Evolutionary conservation across 2,329 filamentous ascomycete species (phyloP).

Genomic region (Pseudogymnoascus sp.): DNA sequence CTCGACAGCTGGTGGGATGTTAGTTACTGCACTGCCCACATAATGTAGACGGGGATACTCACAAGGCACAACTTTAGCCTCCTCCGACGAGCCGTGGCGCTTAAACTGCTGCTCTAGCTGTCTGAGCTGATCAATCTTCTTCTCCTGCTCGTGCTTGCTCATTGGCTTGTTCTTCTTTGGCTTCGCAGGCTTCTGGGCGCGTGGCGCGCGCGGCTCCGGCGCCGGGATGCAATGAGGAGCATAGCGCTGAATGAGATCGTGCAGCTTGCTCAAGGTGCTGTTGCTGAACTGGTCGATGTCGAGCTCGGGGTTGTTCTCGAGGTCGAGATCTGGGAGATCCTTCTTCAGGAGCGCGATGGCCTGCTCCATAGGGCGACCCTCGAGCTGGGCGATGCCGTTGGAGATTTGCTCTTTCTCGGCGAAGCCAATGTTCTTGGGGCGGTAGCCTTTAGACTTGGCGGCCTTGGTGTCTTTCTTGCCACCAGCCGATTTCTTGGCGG

Average conservation of each 20-base stretch:
- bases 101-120: constrained; percentile 47
- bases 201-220: constrained; percentile 28
- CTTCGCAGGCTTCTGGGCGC: constrained; percentile 28
- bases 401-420: constrained; percentile 90
- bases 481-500: constrained; percentile 30
- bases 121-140: constrained; percentile 56
- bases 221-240: constrained; percentile 43
- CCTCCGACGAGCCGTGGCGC: constrained; percentile 29
- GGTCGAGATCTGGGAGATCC: constrained; percentile 67
- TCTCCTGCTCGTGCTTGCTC: constrained; percentile 64
- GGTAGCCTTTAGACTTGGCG: constrained; percentile 32
- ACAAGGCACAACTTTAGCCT: constrained; percentile 32
- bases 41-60: constrained; percentile 13
- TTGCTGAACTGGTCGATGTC: constrained; percentile 53
- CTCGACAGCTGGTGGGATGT: constrained; percentile 22
- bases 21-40: constrained; percentile 11
- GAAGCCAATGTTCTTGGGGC: constrained; percentile 53
- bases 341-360: constrained; percentile 86
- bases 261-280: constrained; percentile 47
- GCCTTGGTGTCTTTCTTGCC: constrained; percentile 23
- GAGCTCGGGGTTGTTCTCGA: constrained; percentile 49
- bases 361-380: constrained; percentile 67
- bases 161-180: constrained; percentile 65
- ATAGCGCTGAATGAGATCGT: constrained; percentile 42
- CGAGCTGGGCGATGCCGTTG: constrained; percentile 72